Base-by-base conservation (phyloP, 2,329 filamentous ascomycete species). In the Trichoderma sp. region DNA sequence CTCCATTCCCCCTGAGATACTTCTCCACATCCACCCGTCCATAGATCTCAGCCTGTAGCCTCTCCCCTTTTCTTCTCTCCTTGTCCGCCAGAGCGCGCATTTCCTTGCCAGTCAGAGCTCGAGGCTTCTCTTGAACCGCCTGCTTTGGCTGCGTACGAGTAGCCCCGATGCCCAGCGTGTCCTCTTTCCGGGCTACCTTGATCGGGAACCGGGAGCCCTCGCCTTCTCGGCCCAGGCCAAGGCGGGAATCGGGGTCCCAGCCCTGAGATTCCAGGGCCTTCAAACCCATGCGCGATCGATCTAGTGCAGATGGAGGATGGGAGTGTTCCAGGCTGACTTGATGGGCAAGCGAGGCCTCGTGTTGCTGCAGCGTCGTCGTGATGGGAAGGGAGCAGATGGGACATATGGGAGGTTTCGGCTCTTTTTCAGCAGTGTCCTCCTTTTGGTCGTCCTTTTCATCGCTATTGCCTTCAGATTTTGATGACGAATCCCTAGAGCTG, bases 121-220 rank as follows among this genome's bases (percentile, higher is more conserved):
- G 88, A 53, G 92, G 87, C 83, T 93, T 81, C 79, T 86, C 86
- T 79, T 85, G 84, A 73, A 85, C 85, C 72, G 83, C 85, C 77
- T 83, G 83, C 78, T 85, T 86, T 75, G 83, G 83, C n/a, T 21
- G 45, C 78, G 86, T 84, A 9, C 86, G 80, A 33, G 82, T 78
- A 4, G 89, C 87, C 0, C 95, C 95, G 31, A 98, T 83, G 0
- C 95, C 96, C 8, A 93, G 85, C 4, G 89, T 95, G 81, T 96
- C 91, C 60, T 92, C 89, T 84, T 98, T 98, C 73, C 89, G 86
- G 75, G 88, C 89, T 1, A 90, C 86, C 81, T 95, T 95, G 77
- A 98, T 87, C 1, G 95, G 95, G 78, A 91, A 92, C 56, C 92
- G 87, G 76, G 94, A 92, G 3, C 95, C 95, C 78, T 93, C 90